Percentiles rank a stretch among this genome's conserved stretches.
Conservation (phyloP, 2,329 filamentous ascomycete species). For the Cercospora zeina region DNA sequence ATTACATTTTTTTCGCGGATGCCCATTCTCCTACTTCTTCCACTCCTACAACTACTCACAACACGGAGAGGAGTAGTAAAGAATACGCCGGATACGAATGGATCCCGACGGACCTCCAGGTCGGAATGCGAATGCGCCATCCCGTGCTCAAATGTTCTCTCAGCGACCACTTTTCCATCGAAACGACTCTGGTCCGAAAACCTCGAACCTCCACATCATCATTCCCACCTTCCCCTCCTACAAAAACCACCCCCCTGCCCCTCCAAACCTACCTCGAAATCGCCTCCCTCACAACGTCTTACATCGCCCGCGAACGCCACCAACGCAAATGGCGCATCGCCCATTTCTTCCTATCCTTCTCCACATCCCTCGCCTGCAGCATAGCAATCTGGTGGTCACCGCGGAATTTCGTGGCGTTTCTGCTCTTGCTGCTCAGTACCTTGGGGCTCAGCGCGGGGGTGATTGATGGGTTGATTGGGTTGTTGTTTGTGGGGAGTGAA, state of each 20-base stretch:
- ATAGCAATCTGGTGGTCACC: conserved; percentile 85
- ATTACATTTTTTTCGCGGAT: conserved; percentile 82
- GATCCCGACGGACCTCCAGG: conserved; percentile 63
- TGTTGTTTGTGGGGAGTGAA: conserved; percentile 84
- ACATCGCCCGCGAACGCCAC: conserved; percentile 67
- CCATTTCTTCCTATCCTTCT: conserved; percentile 70
- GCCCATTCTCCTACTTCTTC: too few species aligned
- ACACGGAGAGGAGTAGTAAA: too few species aligned
- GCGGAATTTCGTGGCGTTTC: conserved; percentile 72
- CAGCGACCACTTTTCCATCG: conserved; percentile 92
- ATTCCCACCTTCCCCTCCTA: too few species aligned
- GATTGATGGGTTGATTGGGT: conserved; percentile 79
- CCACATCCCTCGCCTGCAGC: conserved; percentile 70
- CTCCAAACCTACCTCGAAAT: conserved; percentile 65
- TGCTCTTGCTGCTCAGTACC: conserved; percentile 77
- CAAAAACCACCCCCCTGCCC: conserved; percentile 18
- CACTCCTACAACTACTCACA: too few species aligned
- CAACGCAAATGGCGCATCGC: conserved; percentile 71
- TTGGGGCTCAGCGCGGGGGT: conserved; percentile 73
- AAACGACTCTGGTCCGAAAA: conserved; percentile 67
- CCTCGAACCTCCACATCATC: not conserved
- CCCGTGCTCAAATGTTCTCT: conserved; percentile 79
- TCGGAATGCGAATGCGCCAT: conserved; percentile 81
- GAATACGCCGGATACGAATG: too few species aligned
- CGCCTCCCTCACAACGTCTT: conserved; percentile 66